Evolutionary conservation across 495 filamentous ascomycete genomes (phyloP).

Genomic region (Stereocaulon alpinum): DNA sequence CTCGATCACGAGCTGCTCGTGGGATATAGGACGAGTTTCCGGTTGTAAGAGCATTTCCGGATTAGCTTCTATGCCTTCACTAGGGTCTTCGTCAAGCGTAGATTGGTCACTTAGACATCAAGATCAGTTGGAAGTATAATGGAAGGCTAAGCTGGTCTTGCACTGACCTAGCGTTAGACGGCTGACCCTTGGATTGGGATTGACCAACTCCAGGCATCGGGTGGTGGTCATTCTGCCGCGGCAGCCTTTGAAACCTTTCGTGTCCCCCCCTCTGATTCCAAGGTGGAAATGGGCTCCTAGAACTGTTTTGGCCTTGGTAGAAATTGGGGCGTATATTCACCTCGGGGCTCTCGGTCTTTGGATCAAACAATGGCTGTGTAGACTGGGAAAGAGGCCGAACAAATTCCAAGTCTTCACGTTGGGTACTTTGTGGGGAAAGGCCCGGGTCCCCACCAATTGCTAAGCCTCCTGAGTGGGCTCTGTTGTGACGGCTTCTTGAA

Average conservation of each 20-base stretch:
- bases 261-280: no score
- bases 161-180: no score
- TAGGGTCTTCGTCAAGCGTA: neutral
- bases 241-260: neutral
- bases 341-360: neutral
- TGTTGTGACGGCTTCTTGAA: no score
- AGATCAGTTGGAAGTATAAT: neutral
- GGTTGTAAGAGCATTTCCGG: conserved; percentile 40
- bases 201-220: neutral
- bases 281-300: no score
- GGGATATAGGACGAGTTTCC: conserved; percentile 58
- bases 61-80: neutral
- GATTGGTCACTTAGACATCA: neutral
- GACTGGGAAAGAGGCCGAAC: neutral
- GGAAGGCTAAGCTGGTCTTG: no score
- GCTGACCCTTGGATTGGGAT: neutral
- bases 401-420: neutral
- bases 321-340: no score
- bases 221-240: neutral
- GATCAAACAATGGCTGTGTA: neutral
- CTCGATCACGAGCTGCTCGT: conserved; percentile 54
- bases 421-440: neutral
- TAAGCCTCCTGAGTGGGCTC: no score
- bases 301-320: no score
- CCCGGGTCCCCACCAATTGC: neutral